These are phyloP conservation scores for Chrysoporthe cubensis DNA, from an alignment of 2,329 filamentous ascomycete species.

Conservation along the genomic window DNA sequence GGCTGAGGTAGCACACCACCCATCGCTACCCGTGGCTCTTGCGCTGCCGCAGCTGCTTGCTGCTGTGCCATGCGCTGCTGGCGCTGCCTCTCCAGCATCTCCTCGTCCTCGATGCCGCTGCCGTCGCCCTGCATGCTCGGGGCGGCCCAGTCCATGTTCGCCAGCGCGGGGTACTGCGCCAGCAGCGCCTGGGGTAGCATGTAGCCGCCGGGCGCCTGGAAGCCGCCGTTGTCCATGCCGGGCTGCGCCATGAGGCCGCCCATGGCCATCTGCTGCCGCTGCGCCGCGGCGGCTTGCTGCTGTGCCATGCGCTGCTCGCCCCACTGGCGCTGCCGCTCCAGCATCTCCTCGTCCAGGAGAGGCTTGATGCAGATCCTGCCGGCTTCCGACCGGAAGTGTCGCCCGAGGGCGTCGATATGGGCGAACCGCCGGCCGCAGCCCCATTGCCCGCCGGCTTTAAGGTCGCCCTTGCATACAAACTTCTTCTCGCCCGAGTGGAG, in stretches of 20 bases:
- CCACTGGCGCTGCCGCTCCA: slow-evolving; percentile 70
- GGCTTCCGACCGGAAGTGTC: slow-evolving; percentile 94
- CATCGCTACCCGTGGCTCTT: no score
- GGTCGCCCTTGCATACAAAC: slow-evolving; percentile 91
- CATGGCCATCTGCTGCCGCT: slow-evolving; percentile 57
- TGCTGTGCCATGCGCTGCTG: slow-evolving; percentile 34
- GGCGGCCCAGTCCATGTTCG: slow-evolving; percentile 80
- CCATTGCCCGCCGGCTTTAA: slow-evolving; percentile 84
- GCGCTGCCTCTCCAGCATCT: slow-evolving; percentile 59
- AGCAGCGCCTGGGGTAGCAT: slow-evolving; percentile 84
- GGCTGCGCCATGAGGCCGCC: slow-evolving; percentile 62
- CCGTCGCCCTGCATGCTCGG: slow-evolving; percentile 69
- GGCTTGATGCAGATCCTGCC: slow-evolving; percentile 96
- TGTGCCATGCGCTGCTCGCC: slow-evolving; percentile 69
- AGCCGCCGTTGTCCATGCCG: slow-evolving; percentile 63
- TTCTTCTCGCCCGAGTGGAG: slow-evolving; percentile 98
- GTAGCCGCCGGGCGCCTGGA: slow-evolving; percentile 60
- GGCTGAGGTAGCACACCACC: no score
- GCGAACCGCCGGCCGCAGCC: slow-evolving; percentile 93
- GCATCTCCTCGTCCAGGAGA: slow-evolving; percentile 88
- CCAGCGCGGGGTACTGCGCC: slow-evolving; percentile 91
- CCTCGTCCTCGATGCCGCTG: slow-evolving; percentile 72
- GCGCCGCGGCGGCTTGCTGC: slow-evolving; percentile 47
- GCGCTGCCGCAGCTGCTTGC: no score
- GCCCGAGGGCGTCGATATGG: slow-evolving; percentile 89